phyloP scores from a whole-genome alignment of 192 early-diverging fungal genomes.

The Jimgerdemannia flammicorona region DNA sequence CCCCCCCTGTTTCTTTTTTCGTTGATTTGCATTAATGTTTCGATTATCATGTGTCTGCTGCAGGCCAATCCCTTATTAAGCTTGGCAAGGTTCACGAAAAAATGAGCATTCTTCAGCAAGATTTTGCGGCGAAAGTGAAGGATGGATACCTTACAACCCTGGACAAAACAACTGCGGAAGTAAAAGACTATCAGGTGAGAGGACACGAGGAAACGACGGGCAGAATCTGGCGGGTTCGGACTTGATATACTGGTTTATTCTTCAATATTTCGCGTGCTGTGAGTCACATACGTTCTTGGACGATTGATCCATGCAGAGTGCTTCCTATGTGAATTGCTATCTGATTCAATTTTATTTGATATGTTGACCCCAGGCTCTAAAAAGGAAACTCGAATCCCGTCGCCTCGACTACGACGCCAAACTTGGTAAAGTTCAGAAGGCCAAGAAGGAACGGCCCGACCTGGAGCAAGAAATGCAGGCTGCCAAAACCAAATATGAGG shows the following conservation, averaged over 20 bases:
- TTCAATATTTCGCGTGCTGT: slow-evolving; percentile 37
- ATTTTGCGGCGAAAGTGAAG: slow-evolving; percentile 33
- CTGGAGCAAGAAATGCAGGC: slow-evolving; percentile 88
- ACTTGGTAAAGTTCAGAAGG: slow-evolving; percentile 80
- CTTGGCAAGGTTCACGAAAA: slow-evolving; percentile 43
- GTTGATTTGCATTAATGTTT: slow-evolving; percentile 16
- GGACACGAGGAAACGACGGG: slow-evolving; percentile 36
- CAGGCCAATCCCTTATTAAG: slow-evolving; percentile 47
- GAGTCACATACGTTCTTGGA: not conserved
- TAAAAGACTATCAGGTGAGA: slow-evolving; percentile 48
- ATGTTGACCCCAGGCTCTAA: slow-evolving; percentile 39
- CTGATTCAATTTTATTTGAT: not conserved
- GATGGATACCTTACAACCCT: slow-evolving; percentile 34
- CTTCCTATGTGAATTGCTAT: slow-evolving; percentile 4
- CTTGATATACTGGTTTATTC: slow-evolving; percentile 37
- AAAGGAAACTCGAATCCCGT: slow-evolving; percentile 85
- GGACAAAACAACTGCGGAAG: slow-evolving; percentile 39
- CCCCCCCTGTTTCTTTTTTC: slow-evolving; percentile 16
- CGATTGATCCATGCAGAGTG: not conserved
- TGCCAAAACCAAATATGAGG: slow-evolving; percentile 91
- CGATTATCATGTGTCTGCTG: not conserved
- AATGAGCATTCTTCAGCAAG: slow-evolving; percentile 41
- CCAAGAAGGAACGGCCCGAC: slow-evolving; percentile 88
- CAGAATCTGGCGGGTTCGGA: slow-evolving; percentile 42
- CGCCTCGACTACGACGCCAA: slow-evolving; percentile 94